Base-by-base conservation (phyloP, 768 basidiomycete genomes). In the Harrya chromipes region DNA sequence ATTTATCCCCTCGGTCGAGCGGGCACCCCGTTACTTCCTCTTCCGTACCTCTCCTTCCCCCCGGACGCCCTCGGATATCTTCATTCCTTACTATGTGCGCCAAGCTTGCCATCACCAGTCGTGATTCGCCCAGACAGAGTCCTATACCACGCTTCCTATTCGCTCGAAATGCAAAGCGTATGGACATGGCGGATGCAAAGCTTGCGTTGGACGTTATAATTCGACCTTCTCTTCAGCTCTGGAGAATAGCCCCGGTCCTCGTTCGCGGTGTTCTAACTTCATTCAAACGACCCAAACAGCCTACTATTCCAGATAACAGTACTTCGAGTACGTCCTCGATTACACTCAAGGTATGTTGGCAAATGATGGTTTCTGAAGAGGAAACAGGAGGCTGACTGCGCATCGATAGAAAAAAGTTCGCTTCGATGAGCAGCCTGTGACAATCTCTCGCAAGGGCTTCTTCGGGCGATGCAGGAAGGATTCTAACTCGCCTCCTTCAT, bases 391-490 rank as follows among this genome's bases (percentile, higher is more conserved):
- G 4, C 39, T 59, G 38, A 64, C 40, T 27, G 9, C 1, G 19
- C 24, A 12, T 44, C 13, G 33, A 16, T 17, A 54, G 50, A 60
- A 66, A 38, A 51, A 40, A 35, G 65, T 67, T 41, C 65, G 67
- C 46, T 67, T 67, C 13, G 23, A 64, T 43, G 60, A 62, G 13
- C 56, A 45, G 12, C 67, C 65, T n/a, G 34, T 59, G 17, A 55
- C 61, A 31, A 60, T 65, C 31, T 52, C 57, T 9, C 54, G 50
- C 7, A 62, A 16, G 23, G 6, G 47, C 19, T 57, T 65, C 39
- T 54, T 67, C 5, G 56, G 47, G 7, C 52, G 50, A 27, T 52
- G 34, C 17, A 57, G 44, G 19, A 53, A 40, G 19, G 47, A 56
- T 26, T 50, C 49, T 19, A 14, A 4, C 23, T 46, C 52, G 24